Conservation (phyloP, 257 asterid species). For the Solanum tarapatanum region DNA sequence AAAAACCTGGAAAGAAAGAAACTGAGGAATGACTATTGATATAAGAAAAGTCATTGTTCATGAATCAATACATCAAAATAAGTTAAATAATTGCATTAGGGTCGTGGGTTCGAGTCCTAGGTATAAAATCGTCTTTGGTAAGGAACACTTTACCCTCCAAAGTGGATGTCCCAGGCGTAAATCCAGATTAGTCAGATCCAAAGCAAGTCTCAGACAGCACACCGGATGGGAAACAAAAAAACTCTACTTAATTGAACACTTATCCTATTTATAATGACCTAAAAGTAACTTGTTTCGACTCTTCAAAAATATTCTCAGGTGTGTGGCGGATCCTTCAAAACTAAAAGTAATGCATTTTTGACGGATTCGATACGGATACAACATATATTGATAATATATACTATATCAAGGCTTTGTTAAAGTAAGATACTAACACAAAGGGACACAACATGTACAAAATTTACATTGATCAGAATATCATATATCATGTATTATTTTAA, state of each 20-base stretch:
- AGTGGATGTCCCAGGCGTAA: fast-evolving
- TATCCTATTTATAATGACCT: neutral
- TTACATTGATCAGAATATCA: neutral
- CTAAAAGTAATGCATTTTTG: neutral
- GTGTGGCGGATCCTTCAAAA: neutral
- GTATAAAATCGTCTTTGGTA: neutral
- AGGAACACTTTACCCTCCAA: neutral
- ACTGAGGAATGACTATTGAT: neutral
- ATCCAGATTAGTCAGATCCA: neutral
- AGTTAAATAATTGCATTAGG: neutral
- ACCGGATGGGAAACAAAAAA: neutral
- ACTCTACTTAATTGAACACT: neutral
- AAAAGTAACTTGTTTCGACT: neutral
- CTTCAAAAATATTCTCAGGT: neutral
- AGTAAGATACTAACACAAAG: neutral
- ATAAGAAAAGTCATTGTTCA: neutral
- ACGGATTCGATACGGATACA: fast-evolving
- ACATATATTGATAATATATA: neutral
- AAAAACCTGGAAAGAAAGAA: neutral
- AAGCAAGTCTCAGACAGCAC: neutral
- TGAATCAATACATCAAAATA: neutral
- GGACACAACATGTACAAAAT: neutral
- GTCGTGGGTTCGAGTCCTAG: neutral
- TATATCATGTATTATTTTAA: too few relatives aligned
- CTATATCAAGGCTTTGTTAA: neutral